Percentiles rank a stretch among this genome's conserved stretches.
Conservation (phyloP, 1,284 basidiomycete genomes). For the Sphagnurus paluster region DNA sequence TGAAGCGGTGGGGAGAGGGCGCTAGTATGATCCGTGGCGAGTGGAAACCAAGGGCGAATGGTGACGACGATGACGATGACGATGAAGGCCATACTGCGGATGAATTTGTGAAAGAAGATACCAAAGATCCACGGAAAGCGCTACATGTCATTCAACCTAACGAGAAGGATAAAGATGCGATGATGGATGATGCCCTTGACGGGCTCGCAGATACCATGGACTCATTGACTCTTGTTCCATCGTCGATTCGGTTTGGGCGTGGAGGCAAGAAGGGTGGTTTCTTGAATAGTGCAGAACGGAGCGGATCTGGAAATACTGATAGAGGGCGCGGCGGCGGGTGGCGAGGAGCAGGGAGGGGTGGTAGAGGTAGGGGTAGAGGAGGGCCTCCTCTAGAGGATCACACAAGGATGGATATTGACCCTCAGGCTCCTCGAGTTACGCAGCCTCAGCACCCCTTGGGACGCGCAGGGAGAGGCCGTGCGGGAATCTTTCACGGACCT, state of each 20-base stretch:
- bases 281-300: constrained; percentile 9
- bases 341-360: constrained; percentile 16
- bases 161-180: neutral
- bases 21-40: constrained; percentile 70
- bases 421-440: constrained; percentile 11
- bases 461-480: constrained; percentile 20
- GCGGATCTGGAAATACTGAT: constrained; percentile 5
- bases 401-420: constrained; percentile 10
- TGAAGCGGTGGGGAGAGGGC: constrained; percentile 78
- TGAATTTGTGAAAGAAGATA: neutral
- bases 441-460: constrained; percentile 14
- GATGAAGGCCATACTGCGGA: constrained; percentile 8
- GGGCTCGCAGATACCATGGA: constrained; percentile 49
- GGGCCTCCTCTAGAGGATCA: neutral
- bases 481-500: constrained; percentile 12
- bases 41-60: constrained; percentile 57
- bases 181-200: constrained; percentile 35
- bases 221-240: constrained; percentile 68
- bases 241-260: constrained; percentile 68
- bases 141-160: neutral
- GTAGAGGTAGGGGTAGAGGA: constrained; percentile 19
- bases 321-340: constrained; percentile 1
- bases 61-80: constrained; percentile 18
- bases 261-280: constrained; percentile 55
- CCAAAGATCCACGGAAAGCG: constrained; percentile 1